phyloP scores from a whole-genome alignment of 495 filamentous ascomycete genomes.

The Rhypophila decipiens region DNA sequence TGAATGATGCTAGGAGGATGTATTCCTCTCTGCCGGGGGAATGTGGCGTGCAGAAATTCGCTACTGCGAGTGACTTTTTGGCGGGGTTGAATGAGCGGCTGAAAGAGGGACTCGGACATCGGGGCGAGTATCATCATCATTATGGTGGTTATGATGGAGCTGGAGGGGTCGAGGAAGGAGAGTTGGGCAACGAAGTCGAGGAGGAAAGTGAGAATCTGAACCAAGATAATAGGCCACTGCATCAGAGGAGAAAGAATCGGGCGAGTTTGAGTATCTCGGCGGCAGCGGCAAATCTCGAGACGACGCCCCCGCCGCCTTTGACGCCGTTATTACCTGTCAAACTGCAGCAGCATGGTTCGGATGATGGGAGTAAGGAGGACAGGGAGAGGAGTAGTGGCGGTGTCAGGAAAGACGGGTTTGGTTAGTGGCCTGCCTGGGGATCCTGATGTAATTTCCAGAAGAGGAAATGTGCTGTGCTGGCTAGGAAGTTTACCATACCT shows the following conservation, averaged over 20 bases:
- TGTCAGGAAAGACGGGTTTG: slow-evolving; percentile 18
- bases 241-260: slow-evolving; percentile 26
- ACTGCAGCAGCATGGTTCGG: too few species aligned
- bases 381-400: neutral
- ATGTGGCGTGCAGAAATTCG: slow-evolving; percentile 49
- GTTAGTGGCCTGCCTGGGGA: slow-evolving; percentile 8
- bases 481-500: too few species aligned
- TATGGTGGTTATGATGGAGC: neutral
- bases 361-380: slow-evolving; percentile 2
- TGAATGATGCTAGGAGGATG: slow-evolving; percentile 62
- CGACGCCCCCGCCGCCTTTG: slow-evolving; percentile 35
- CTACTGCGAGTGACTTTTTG: slow-evolving; percentile 56
- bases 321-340: too few species aligned
- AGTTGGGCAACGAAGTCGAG: slow-evolving; percentile 36
- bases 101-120: slow-evolving; percentile 47
- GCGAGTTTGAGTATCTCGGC: slow-evolving; percentile 36
- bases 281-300: slow-evolving; percentile 36
- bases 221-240: slow-evolving; percentile 2
- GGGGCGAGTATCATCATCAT: slow-evolving; percentile 4
- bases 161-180: slow-evolving; percentile 6
- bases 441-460: too few species aligned
- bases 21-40: slow-evolving; percentile 57
- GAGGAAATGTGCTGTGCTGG: too few species aligned
- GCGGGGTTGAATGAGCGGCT: slow-evolving; percentile 54
- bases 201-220: slow-evolving; percentile 56